phyloP scores from a whole-genome alignment of 1,139 yeast genomes.

The Blastobotrys capitulatus region DNA sequence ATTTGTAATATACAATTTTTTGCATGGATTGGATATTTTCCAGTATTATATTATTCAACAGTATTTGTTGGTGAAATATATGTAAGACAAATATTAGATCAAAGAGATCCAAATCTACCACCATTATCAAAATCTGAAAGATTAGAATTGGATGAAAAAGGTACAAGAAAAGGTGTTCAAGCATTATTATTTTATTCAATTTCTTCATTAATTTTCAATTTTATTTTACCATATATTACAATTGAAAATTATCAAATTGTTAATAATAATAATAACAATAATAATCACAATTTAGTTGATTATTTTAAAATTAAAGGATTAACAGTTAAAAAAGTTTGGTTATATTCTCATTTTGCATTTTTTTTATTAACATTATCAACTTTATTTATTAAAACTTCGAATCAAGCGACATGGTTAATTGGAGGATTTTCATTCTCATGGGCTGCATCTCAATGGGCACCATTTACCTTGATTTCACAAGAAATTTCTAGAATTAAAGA shows the following conservation, averaged over 20 bases:
- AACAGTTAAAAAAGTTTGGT: constrained; percentile 30
- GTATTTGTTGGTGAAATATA: constrained; percentile 40
- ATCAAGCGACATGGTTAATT: constrained; percentile 30
- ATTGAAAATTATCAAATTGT: constrained; percentile 12
- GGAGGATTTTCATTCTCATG: constrained; percentile 36
- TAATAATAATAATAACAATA: neutral
- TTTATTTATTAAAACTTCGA: constrained; percentile 25
- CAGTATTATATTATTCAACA: constrained; percentile 35
- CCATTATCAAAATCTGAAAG: constrained; percentile 17
- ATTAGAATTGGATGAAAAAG: constrained; percentile 21
- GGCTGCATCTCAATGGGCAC: constrained; percentile 40
- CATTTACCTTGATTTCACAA: constrained; percentile 36
- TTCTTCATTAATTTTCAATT: constrained; percentile 32
- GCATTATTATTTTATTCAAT: constrained; percentile 35
- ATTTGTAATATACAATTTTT: constrained; percentile 33
- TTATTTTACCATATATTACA: constrained; percentile 30
- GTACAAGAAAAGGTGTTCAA: constrained; percentile 35
- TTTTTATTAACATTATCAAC: constrained; percentile 31
- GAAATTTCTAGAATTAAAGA: constrained; percentile 31
- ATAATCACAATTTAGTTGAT: constrained; percentile 1
- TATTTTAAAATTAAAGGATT: constrained; percentile 9
- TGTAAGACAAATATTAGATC: constrained; percentile 20
- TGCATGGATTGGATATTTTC: constrained; percentile 38
- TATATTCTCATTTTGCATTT: constrained; percentile 31
- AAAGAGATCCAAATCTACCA: constrained; percentile 14